Conservation (phyloP, 352 stramenopile species). For the Peronosclerospora sorghi region DNA sequence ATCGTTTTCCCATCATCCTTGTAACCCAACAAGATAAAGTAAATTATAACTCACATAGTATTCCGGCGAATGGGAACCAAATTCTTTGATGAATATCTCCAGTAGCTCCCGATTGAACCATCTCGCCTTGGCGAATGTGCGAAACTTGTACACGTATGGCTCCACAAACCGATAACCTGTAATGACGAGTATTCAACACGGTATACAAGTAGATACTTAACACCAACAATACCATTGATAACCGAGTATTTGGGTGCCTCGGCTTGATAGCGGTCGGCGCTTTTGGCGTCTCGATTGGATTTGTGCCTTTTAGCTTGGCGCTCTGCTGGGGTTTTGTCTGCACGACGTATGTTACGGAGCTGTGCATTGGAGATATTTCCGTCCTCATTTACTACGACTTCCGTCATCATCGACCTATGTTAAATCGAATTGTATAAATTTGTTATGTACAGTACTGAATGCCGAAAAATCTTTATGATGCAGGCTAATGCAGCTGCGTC, state of each 20-base stretch:
- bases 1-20: background rate
- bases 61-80: slow-evolving; percentile 73
- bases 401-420: background rate
- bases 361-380: slow-evolving; percentile 29
- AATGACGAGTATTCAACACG: background rate
- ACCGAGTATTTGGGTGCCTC: slow-evolving; percentile 49
- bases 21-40: background rate
- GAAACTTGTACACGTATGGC: slow-evolving; percentile 94
- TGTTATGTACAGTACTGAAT: background rate
- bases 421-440: too few species aligned
- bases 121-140: slow-evolving; percentile 90
- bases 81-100: slow-evolving; percentile 85
- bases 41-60: slow-evolving; percentile 54
- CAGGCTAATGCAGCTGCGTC: too few species aligned
- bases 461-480: background rate
- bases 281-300: slow-evolving; percentile 38
- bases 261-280: slow-evolving; percentile 22
- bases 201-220: background rate
- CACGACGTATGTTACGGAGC: slow-evolving; percentile 31
- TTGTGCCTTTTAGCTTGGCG: slow-evolving; percentile 39
- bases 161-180: slow-evolving; percentile 76
- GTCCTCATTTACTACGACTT: slow-evolving; percentile 1
- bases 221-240: slow-evolving; percentile 20
- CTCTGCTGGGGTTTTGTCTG: slow-evolving; percentile 17
- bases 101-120: slow-evolving; percentile 89